Conservation (phyloP, 2,329 filamentous ascomycete genomes). For the Ophiostoma triangulosporum region DNA sequence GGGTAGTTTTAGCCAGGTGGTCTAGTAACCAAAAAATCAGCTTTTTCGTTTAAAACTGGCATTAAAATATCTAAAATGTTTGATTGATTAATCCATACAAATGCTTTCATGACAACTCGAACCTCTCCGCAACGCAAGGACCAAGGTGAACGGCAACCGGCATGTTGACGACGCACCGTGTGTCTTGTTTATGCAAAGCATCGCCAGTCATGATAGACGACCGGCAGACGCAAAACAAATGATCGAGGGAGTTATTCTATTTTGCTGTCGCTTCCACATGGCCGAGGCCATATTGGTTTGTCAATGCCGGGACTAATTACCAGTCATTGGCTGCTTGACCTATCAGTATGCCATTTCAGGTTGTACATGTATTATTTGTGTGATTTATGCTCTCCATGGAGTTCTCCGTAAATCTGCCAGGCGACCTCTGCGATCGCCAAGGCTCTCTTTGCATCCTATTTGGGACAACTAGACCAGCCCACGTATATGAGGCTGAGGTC, state of each 20-base stretch:
- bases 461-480: constrained; percentile 1
- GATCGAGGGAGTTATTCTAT: background rate
- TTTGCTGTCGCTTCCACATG: background rate
- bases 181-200: no score
- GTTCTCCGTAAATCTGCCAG: background rate
- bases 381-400: background rate
- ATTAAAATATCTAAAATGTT: background rate
- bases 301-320: constrained; percentile 6
- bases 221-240: no score
- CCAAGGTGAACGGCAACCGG: no score
- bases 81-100: no score
- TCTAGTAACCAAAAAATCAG: background rate
- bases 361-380: no score
- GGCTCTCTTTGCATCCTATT: background rate
- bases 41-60: background rate
- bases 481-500: background rate
- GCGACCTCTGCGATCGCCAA: background rate
- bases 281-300: background rate
- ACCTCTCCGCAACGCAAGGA: no score
- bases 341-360: no score
- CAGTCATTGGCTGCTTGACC: no score
- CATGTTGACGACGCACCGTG: no score
- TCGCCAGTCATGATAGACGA: no score
- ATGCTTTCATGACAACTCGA: no score
- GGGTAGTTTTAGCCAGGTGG: background rate